Evolutionary conservation across 306 rosid genomes (phyloP).

Genomic region (Acacia crassicarpa): DNA sequence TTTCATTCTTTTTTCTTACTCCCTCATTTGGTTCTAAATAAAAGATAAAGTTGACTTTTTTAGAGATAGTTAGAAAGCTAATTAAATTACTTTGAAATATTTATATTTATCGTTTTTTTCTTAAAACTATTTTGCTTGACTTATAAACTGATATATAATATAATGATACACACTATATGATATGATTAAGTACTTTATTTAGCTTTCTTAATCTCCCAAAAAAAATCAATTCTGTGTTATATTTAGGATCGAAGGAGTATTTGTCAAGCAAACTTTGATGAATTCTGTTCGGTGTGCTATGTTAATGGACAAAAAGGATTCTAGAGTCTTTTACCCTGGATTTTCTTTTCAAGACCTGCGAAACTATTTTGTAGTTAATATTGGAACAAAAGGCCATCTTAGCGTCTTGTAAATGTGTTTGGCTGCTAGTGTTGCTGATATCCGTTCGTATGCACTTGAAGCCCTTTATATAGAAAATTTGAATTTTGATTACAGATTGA

Average conservation of each 20-base stretch:
- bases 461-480: not conserved
- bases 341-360: not conserved
- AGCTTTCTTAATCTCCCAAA: no score
- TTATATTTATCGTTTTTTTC: no score
- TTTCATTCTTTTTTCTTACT: not conserved
- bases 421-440: conserved; percentile 3
- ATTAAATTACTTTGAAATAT: no score
- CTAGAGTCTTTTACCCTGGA: not conserved
- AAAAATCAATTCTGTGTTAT: no score
- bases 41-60: no score
- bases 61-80: no score
- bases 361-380: not conserved
- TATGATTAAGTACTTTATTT: no score
- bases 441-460: conserved; percentile 21
- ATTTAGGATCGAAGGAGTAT: not conserved
- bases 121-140: no score
- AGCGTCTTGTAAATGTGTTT: not conserved
- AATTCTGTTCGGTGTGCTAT: conserved; percentile 12
- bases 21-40: no score
- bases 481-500: conserved; percentile 57
- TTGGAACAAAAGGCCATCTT: not conserved
- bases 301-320: not conserved
- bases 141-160: no score
- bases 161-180: no score
- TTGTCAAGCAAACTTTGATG: not conserved